Percentiles rank a stretch among this genome's conserved stretches.
Conservation (phyloP, 495 filamentous ascomycete genomes). For the Physcia stellaris region DNA sequence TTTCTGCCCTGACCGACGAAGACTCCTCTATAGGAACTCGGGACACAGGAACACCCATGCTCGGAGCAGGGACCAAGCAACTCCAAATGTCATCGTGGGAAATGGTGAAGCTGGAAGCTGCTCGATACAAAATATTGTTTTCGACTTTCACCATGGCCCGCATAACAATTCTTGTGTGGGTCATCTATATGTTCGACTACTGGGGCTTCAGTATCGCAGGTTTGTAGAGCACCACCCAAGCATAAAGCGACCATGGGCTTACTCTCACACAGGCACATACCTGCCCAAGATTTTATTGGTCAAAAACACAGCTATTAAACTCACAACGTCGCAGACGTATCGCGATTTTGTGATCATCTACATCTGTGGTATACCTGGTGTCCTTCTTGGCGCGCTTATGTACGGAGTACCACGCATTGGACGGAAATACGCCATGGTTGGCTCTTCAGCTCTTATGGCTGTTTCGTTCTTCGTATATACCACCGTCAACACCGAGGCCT, state of each 20-base stretch:
- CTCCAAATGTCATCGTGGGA: slow-evolving; percentile 13
- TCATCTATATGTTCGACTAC: slow-evolving; percentile 29
- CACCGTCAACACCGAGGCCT: slow-evolving; percentile 26
- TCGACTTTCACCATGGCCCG: slow-evolving; percentile 20
- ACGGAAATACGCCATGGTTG: slow-evolving; percentile 31
- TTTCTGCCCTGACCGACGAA: slow-evolving; percentile 20
- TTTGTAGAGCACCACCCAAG: no score
- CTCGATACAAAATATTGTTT: slow-evolving; percentile 27
- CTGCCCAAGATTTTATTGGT: slow-evolving; percentile 26
- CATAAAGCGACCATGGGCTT: no score
- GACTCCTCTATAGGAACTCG: slow-evolving; percentile 3
- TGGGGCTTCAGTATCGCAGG: slow-evolving; percentile 32
- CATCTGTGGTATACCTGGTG: slow-evolving; percentile 28
- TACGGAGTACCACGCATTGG: slow-evolving; percentile 26
- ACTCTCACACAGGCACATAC: slow-evolving; percentile 23
- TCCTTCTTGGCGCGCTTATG: slow-evolving; percentile 25
- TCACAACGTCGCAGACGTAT: slow-evolving; percentile 24
- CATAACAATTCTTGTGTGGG: slow-evolving; percentile 28
- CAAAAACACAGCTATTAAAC: slow-evolving; percentile 23
- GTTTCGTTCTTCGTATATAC: slow-evolving; percentile 30
- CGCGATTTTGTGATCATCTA: slow-evolving; percentile 32
- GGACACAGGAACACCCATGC: slow-evolving; percentile 11
- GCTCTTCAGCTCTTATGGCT: slow-evolving; percentile 32
- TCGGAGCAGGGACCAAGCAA: slow-evolving; percentile 18
- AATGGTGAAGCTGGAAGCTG: slow-evolving; percentile 21